Conservation (phyloP, 441 rosid genomes). For the Caryocar brasiliense region DNA sequence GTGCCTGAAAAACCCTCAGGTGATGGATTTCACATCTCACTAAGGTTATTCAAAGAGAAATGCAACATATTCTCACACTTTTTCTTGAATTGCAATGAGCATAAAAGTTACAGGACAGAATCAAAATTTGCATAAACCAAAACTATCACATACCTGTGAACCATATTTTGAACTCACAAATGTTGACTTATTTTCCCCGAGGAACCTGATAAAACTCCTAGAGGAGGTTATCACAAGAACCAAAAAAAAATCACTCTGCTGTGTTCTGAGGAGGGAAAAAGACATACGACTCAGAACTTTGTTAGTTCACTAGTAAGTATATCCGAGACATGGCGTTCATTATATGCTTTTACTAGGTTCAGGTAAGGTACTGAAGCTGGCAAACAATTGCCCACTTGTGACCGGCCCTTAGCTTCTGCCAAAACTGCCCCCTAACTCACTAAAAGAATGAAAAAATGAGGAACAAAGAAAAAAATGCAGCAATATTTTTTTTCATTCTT, state of each 20-base stretch:
- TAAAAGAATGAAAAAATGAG: too few species aligned
- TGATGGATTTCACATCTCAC: background rate
- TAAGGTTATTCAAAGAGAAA: too few species aligned
- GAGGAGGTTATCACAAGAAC: background rate
- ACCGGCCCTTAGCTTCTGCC: background rate
- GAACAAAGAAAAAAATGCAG: too few species aligned
- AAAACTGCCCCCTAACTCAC: background rate
- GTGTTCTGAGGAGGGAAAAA: background rate
- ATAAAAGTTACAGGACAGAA: background rate
- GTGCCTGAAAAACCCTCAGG: too few species aligned
- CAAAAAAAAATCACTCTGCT: slow-evolving; percentile 3
- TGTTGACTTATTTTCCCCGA: slow-evolving; percentile 68
- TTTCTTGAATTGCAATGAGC: too few species aligned
- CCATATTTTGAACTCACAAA: slow-evolving; percentile 65
- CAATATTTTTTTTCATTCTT: too few species aligned
- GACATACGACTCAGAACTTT: background rate
- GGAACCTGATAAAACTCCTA: slow-evolving; percentile 81
- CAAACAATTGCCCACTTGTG: background rate
- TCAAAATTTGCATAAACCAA: background rate
- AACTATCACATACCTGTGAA: slow-evolving; percentile 52
- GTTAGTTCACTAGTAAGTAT: too few species aligned
- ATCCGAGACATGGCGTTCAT: too few species aligned
- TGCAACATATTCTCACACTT: too few species aligned
- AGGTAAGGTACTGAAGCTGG: background rate
- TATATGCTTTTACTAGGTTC: background rate